Evolutionary conservation across 306 rosid genomes (phyloP).

Genomic region (Astragalus glycyphyllos): DNA sequence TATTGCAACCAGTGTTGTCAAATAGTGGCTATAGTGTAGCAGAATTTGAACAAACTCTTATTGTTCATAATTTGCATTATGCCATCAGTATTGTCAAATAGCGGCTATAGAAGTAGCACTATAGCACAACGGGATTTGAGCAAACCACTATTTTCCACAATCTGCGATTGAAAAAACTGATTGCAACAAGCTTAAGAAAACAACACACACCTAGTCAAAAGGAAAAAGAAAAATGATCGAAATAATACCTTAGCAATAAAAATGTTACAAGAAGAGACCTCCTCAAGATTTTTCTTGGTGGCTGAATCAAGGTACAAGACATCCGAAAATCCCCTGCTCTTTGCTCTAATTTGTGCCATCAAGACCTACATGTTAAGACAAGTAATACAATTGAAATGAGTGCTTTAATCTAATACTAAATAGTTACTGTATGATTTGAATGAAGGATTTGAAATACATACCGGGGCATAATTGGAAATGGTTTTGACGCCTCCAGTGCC

Average conservation of each 20-base stretch:
- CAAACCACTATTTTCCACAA: too few species aligned
- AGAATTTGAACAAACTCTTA: too few species aligned
- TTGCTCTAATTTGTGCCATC: slow-evolving; percentile 73
- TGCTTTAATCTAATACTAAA: neutral
- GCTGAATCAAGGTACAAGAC: slow-evolving; percentile 78
- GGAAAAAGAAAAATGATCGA: neutral
- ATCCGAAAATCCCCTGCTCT: slow-evolving; percentile 81
- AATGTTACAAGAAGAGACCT: slow-evolving; percentile 89
- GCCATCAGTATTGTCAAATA: too few species aligned
- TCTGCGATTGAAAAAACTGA: too few species aligned
- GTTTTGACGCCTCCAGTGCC: slow-evolving; percentile 87
- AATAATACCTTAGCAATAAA: slow-evolving; percentile 75
- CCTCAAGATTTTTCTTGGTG: slow-evolving; percentile 73
- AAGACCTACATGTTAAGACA: slow-evolving; percentile 58
- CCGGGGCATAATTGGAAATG: slow-evolving; percentile 88
- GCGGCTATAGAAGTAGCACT: too few species aligned
- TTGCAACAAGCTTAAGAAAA: neutral
- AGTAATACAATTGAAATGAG: neutral
- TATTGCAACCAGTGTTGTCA: too few species aligned
- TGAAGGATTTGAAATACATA: slow-evolving; percentile 36
- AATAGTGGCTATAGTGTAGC: too few species aligned
- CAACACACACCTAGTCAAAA: neutral
- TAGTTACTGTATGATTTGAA: neutral
- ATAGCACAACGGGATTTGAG: too few species aligned
- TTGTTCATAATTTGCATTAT: too few species aligned